Conservation (phyloP, 73 alveolate species). For the Paramecium octaurelia region DNA sequence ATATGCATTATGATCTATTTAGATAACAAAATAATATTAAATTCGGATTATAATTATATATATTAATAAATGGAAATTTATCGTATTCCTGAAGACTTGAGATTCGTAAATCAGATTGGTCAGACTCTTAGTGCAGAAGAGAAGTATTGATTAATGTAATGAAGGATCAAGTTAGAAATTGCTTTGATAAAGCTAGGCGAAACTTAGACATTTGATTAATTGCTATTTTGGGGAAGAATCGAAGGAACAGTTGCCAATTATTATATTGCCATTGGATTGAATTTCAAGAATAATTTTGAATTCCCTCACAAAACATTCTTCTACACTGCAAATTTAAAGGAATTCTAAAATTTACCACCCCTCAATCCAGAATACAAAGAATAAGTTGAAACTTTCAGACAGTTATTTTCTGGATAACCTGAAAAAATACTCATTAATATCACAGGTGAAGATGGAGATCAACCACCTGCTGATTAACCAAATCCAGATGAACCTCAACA, state of each 20-base stretch:
- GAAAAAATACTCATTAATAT: constrained; percentile 59
- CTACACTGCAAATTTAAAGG: constrained; percentile 74
- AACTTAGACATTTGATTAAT: constrained; percentile 70
- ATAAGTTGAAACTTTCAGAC: constrained; percentile 68
- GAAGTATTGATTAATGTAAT: constrained; percentile 22
- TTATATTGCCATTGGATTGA: constrained; percentile 88
- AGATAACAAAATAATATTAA: not conserved
- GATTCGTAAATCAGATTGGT: constrained; percentile 56
- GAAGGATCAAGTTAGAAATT: constrained; percentile 52
- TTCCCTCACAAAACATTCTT: constrained; percentile 93
- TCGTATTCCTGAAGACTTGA: constrained; percentile 54
- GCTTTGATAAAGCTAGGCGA: constrained; percentile 34
- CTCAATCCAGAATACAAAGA: constrained; percentile 65
- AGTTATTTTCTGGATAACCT: constrained; percentile 68
- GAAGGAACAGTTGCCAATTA: constrained; percentile 94
- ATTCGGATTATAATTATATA: not conserved
- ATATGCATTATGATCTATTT: not conserved
- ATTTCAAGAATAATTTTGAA: constrained; percentile 87
- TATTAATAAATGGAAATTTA: constrained; percentile 53
- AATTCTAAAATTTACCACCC: constrained; percentile 75
- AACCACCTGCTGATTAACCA: constrained; percentile 64
- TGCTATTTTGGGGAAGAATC: constrained; percentile 97
- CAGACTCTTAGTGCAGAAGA: constrained; percentile 53
- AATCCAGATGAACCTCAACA: constrained; percentile 59
- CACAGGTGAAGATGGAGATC: constrained; percentile 70